Percentiles rank a stretch among this genome's conserved stretches.
Conservation (phyloP, 345 rosid species). For the Moringa oleifera region DNA sequence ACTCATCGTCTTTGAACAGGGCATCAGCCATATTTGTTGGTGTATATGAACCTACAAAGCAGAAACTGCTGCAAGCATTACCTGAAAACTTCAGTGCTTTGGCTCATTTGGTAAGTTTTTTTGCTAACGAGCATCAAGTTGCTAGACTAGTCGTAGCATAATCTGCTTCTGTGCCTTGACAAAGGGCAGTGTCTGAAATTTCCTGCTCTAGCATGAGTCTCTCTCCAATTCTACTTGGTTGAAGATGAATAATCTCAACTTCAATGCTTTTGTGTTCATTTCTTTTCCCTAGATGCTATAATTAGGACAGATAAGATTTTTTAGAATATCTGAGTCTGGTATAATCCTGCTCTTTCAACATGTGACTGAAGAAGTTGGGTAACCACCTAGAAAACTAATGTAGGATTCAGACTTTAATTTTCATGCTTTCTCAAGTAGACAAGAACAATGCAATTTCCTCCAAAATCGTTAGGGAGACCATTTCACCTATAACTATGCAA, state of each 20-base stretch:
- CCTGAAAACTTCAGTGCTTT: slow-evolving; percentile 57
- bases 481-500: background rate
- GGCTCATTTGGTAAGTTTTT: slow-evolving; percentile 53
- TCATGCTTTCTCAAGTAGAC: background rate
- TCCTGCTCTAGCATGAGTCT: background rate
- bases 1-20: slow-evolving; percentile 26
- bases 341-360: too few relatives aligned
- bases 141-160: background rate
- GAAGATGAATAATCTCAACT: background rate
- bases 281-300: too few relatives aligned
- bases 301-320: too few relatives aligned
- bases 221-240: background rate
- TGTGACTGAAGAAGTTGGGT: too few relatives aligned
- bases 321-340: background rate
- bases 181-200: background rate
- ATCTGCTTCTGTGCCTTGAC: background rate
- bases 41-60: slow-evolving; percentile 65
- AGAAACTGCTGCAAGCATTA: slow-evolving; percentile 41
- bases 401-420: too few relatives aligned
- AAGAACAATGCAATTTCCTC: background rate
- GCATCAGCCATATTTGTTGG: slow-evolving; percentile 69
- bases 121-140: slow-evolving; percentile 4
- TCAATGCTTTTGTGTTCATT: background rate
- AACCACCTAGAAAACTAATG: too few relatives aligned
- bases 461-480: background rate